These are phyloP conservation scores for Lasiodiplodia theobromae DNA, from an alignment of 2,329 filamentous ascomycete genomes.

Conservation along the genomic window DNA sequence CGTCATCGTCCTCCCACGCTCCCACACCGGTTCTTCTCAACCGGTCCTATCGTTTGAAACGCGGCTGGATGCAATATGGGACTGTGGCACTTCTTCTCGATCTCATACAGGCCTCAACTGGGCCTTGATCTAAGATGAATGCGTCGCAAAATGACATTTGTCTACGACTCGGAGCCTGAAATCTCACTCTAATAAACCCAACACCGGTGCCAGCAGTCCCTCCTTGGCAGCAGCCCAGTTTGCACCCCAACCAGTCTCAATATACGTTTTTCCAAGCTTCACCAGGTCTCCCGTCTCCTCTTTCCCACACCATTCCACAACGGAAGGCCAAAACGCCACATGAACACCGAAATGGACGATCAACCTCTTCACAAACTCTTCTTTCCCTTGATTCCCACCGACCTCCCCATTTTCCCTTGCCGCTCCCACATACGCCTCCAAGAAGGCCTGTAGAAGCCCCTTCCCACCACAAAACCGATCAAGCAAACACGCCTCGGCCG, in stretches of 20 bases:
- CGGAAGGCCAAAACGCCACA: constrained; percentile 45
- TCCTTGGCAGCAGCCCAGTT: constrained; percentile 37
- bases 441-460: constrained; percentile 40
- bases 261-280: constrained; percentile 17
- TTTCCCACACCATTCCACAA: constrained; percentile 40
- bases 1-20: not conserved
- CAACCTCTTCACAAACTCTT: constrained; percentile 38
- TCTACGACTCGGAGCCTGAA: too few species aligned
- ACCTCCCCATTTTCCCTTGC: not conserved
- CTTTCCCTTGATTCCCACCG: not conserved
- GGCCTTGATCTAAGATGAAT: too few species aligned
- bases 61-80: too few species aligned
- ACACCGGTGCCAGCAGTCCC: constrained; percentile 4
- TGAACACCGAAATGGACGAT: constrained; percentile 47
- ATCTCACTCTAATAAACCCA: not conserved
- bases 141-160: too few species aligned
- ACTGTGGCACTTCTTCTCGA: too few species aligned
- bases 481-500: constrained; percentile 46
- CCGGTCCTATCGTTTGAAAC: too few species aligned
- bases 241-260: constrained; percentile 31
- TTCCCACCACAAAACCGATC: constrained; percentile 43
- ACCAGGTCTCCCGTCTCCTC: constrained; percentile 40
- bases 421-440: constrained; percentile 33
- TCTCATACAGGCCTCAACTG: too few species aligned
- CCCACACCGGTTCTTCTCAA: too few species aligned